These are phyloP conservation scores for Vitis cinerea DNA, from an alignment of 164 flowering plant genomes.

Conservation along the genomic window DNA sequence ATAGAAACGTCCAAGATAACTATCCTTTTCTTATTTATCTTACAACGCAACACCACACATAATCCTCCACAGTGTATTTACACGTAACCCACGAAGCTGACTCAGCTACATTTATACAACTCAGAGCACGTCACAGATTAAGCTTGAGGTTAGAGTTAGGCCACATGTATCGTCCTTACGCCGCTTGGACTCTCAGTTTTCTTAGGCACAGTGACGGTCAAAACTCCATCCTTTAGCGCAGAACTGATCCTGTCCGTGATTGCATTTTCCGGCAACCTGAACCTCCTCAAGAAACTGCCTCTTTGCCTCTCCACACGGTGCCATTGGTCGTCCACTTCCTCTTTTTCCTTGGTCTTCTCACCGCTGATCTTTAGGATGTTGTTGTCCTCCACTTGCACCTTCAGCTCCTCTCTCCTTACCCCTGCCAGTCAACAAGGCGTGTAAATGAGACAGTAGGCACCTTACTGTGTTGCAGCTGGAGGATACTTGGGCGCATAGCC, in stretches of 20 bases:
- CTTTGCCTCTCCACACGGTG: conserved; percentile 22
- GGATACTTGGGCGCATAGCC: conserved; percentile 5
- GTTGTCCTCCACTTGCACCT: conserved; percentile 23
- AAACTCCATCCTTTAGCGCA: conserved; percentile 3
- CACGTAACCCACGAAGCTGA: not conserved
- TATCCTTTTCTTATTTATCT: too few relatives aligned
- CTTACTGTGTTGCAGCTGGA: not conserved
- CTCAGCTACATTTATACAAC: too few relatives aligned
- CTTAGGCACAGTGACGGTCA: conserved; percentile 6
- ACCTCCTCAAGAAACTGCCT: conserved; percentile 22
- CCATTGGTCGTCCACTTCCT: conserved; percentile 22
- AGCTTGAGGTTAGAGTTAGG: not conserved
- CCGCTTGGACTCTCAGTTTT: not conserved
- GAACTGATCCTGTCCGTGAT: conserved; percentile 3
- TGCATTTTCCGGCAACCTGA: conserved; percentile 13
- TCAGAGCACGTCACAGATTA: too few relatives aligned
- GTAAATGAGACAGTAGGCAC: not conserved
- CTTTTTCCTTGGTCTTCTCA: conserved; percentile 16
- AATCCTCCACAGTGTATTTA: too few relatives aligned
- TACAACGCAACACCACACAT: too few relatives aligned
- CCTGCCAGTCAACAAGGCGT: conserved; percentile 8
- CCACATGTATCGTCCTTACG: conserved; percentile 6
- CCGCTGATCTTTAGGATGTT: conserved; percentile 22
- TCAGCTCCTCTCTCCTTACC: conserved; percentile 25
- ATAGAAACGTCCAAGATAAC: too few relatives aligned